phyloP scores from a whole-genome alignment of 306 rosid species.

The Alnus glutinosa region DNA sequence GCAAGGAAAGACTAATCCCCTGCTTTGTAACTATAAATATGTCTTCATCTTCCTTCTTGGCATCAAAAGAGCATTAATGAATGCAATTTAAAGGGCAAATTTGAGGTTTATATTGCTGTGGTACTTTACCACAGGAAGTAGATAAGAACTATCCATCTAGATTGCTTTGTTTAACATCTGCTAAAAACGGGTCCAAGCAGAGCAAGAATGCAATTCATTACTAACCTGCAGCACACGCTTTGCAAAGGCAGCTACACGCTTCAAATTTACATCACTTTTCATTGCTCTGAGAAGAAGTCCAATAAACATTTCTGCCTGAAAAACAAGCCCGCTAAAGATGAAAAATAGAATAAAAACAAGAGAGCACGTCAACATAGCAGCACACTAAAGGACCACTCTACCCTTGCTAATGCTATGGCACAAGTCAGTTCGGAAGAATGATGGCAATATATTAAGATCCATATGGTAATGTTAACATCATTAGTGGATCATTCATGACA shows the following conservation, averaged over 20 bases:
- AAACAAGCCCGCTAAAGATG: constrained; percentile 15
- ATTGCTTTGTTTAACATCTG: background rate
- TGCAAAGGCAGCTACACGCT: constrained; percentile 86
- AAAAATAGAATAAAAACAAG: background rate
- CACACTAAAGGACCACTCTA: background rate
- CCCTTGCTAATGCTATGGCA: background rate
- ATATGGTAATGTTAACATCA: background rate
- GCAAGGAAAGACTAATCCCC: background rate
- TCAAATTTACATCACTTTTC: constrained; percentile 86
- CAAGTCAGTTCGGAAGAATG: background rate
- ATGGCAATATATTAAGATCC: background rate
- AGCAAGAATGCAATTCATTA: constrained; percentile 15
- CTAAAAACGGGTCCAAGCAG: background rate
- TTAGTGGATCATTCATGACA: background rate
- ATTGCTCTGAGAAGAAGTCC: constrained; percentile 89
- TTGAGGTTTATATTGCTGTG: background rate
- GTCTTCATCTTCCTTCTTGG: background rate
- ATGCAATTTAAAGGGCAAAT: background rate
- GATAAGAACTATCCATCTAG: background rate
- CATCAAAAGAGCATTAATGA: background rate
- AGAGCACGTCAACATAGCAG: background rate
- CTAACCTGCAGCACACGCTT: constrained; percentile 85
- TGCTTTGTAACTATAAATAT: background rate
- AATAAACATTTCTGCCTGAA: constrained; percentile 90
- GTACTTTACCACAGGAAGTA: background rate